A percentile compares a stretch with the other conserved stretches of the same genome.
Evolutionary conservation across 257 asterid genomes (phyloP).

Genomic region (Solanum ossicruentum): DNA sequence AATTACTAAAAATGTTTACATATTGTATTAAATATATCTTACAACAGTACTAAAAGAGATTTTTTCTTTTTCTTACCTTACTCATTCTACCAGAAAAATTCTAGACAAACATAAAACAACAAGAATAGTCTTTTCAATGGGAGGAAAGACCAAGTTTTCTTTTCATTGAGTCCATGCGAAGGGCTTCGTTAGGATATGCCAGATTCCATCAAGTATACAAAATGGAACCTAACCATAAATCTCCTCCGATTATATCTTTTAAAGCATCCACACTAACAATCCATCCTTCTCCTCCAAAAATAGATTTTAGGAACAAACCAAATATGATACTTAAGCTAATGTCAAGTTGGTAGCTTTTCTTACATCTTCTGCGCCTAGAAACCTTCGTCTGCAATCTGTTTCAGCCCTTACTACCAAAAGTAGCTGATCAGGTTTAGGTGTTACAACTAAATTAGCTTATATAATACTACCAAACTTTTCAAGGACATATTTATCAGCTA

Average conservation of each 20-base stretch:
- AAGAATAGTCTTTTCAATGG: background rate
- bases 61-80: background rate
- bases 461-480: background rate
- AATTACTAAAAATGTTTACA: background rate
- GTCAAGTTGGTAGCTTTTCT: background rate
- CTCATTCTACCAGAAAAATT: background rate
- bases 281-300: background rate
- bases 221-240: background rate
- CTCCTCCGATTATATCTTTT: background rate
- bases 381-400: background rate
- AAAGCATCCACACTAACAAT: background rate
- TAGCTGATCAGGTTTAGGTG: background rate
- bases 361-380: background rate
- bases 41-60: background rate
- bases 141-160: background rate
- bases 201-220: background rate
- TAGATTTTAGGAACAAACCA: background rate
- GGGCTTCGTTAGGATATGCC: background rate
- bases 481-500: background rate
- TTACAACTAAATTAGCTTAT: background rate
- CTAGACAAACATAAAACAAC: background rate
- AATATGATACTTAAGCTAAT: background rate
- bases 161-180: background rate
- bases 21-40: background rate
- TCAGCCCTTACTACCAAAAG: background rate